These are phyloP conservation scores for Zostera marina DNA, from an alignment of 116 monocot species.

Conservation along the genomic window DNA sequence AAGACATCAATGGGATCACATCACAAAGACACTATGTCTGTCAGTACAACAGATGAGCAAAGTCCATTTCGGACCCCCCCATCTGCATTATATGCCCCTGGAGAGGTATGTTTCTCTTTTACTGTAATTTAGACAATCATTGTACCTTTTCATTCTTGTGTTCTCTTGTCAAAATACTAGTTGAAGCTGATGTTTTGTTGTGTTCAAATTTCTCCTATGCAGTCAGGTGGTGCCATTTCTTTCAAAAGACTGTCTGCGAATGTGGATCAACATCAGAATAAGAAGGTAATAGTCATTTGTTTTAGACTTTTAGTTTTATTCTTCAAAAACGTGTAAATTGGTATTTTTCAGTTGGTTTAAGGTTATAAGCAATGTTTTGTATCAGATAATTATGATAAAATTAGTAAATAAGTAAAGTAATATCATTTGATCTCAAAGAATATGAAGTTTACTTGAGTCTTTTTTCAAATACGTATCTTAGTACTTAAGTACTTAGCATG, in stretches of 20 bases:
- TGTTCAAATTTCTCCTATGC: background rate
- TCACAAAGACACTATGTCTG: background rate
- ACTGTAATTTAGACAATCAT: background rate
- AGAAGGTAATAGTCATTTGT: slow-evolving; percentile 35
- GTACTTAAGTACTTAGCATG: background rate
- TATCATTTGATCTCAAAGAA: background rate
- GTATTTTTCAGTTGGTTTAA: too few species aligned
- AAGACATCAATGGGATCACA: slow-evolving; percentile 9
- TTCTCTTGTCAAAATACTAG: background rate
- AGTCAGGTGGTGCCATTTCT: slow-evolving; percentile 16
- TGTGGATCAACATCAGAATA: slow-evolving; percentile 21
- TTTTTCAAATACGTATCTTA: background rate
- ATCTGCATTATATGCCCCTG: slow-evolving; percentile 29
- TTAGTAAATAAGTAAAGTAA: too few species aligned
- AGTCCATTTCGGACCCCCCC: slow-evolving; percentile 75
- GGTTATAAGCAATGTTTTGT: background rate
- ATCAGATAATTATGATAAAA: background rate
- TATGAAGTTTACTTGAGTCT: too few species aligned
- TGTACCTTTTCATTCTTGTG: background rate
- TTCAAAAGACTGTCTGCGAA: slow-evolving; percentile 19
- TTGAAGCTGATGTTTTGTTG: too few species aligned
- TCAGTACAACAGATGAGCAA: slow-evolving; percentile 8
- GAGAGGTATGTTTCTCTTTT: slow-evolving; percentile 23
- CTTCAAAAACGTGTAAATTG: too few species aligned
- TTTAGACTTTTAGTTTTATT: background rate